Base-by-base conservation (phyloP, 2,329 filamentous ascomycete genomes). In the Trichophaea hybrida region DNA sequence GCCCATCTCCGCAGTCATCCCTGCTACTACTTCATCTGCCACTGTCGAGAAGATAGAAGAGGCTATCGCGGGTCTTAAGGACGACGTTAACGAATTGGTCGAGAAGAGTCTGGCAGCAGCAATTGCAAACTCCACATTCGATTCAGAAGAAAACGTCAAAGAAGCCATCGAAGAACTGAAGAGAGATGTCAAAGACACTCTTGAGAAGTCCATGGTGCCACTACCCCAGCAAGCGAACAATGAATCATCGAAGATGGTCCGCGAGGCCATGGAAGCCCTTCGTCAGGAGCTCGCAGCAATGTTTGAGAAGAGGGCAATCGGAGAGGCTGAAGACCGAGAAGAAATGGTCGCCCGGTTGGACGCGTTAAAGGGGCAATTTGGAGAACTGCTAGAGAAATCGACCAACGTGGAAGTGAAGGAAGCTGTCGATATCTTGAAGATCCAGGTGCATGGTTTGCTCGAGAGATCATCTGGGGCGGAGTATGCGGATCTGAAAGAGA, bases 11-110 rank as follows among this genome's bases (percentile, higher is more conserved):
- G 53, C 55, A 8, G 24, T 13, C 7, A 32, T 15, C 24, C 46
- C 46, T 32, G 32, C 15, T 33, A 54, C 51, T 13, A 24, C 48
- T 24, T 50, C 48, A 50, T 13, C 34, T 15, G 51, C n/a, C 24
- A 37, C 59, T 5, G 53, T 58, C 12, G 61, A 58, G 40, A 54
- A 52, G 35, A 61, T 65, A 8, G 63, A 65, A 35, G 57, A 37
- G 31, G 55, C 60, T 7, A 59, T 65, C 24, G 15, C 51, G 2
- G 54, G 55, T 33, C 59, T 65, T 32, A 65, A 64, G 37, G 59
- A 59, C 7, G 63, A 78, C 48, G 75, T 90, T 60, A 77, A 83
- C 68, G 83, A 86, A 68, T 79, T 78, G 48, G 74, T 83, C 38
- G 74, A 74, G 58, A 77, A 78, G 67, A 84, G 82, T 61, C 54